Percentiles rank a stretch among this genome's conserved stretches.
phyloP scores from a whole-genome alignment of 495 filamentous ascomycete genomes.

The Penicillium pancosmium region DNA sequence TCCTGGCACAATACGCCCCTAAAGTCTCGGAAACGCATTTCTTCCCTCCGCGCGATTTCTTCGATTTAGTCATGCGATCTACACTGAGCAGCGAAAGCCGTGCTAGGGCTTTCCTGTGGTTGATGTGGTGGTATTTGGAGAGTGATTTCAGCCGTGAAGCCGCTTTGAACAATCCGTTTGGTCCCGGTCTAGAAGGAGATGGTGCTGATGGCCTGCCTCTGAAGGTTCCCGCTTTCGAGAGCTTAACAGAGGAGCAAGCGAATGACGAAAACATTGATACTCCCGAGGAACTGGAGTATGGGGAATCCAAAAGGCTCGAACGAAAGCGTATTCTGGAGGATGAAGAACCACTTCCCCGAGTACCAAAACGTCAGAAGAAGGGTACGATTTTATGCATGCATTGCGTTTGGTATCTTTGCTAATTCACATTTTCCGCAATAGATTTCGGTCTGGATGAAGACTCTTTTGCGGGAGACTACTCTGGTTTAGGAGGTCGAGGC shows the following conservation, averaged over 20 bases:
- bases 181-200: conserved; percentile 66
- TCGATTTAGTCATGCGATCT: conserved; percentile 91
- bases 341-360: conserved; percentile 60
- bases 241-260: conserved; percentile 75
- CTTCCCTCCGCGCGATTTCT: conserved; percentile 83
- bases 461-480: conserved; percentile 36
- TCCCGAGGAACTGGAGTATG: conserved; percentile 80
- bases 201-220: conserved; percentile 65
- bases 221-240: conserved; percentile 81
- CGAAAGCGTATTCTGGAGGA: conserved; percentile 77
- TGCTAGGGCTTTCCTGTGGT: conserved; percentile 89
- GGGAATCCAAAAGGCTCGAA: conserved; percentile 80
- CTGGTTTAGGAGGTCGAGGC: conserved; percentile 36
- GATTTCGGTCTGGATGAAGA: conserved; percentile 46
- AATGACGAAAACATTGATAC: conserved; percentile 90
- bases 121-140: conserved; percentile 99
- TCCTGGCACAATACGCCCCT: conserved; percentile 86
- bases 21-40: conserved; percentile 95
- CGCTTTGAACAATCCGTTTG: conserved; percentile 87
- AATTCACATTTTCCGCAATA: conserved; percentile 10
- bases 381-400: conserved; percentile 36
- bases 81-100: conserved; percentile 80
- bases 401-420: not conserved
- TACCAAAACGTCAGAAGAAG: conserved; percentile 61
- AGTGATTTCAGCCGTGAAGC: conserved; percentile 86